A percentile compares a stretch with the other conserved stretches of the same genome.
phyloP scores from a whole-genome alignment of 2,329 filamentous ascomycete genomes.

The Camillea tinctor region DNA sequence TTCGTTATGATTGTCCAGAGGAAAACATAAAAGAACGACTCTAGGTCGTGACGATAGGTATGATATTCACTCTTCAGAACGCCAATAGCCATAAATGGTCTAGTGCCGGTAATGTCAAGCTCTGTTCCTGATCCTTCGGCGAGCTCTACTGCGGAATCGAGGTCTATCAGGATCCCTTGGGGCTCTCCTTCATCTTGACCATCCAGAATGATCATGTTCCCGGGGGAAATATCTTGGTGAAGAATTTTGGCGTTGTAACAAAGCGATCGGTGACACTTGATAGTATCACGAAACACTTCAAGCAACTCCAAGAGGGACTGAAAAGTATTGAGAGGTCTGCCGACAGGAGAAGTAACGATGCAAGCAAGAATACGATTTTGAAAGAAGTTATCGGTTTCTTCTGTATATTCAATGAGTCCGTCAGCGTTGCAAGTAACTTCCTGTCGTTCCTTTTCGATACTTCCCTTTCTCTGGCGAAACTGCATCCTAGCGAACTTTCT shows the following conservation, averaged over 20 bases:
- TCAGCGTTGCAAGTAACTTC: constrained; percentile 2
- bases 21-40: constrained; percentile 27
- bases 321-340: constrained; percentile 23
- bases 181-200: constrained; percentile 13
- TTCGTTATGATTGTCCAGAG: constrained; percentile 26
- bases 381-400: constrained; percentile 20
- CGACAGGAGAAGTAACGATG: constrained; percentile 24
- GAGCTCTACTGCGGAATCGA: constrained; percentile 22
- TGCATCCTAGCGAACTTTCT: constrained; percentile 14
- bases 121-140: constrained; percentile 4
- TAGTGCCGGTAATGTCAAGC: constrained; percentile 15
- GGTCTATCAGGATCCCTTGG: constrained; percentile 25
- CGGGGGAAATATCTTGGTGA: constrained; percentile 23
- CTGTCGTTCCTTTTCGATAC: constrained; percentile 7
- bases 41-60: constrained; percentile 27
- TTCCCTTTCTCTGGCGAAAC: constrained; percentile 3
- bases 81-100: constrained; percentile 26
- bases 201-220: constrained; percentile 25
- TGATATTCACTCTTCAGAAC: constrained; percentile 18
- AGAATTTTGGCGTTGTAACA: constrained; percentile 20
- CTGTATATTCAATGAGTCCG: constrained; percentile 15
- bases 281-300: constrained; percentile 21
- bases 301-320: constrained; percentile 18
- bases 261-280: constrained; percentile 25
- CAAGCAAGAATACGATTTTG: constrained; percentile 21